Conservation (phyloP, 2,329 filamentous ascomycete genomes). For the Cladosporium sp. region DNA sequence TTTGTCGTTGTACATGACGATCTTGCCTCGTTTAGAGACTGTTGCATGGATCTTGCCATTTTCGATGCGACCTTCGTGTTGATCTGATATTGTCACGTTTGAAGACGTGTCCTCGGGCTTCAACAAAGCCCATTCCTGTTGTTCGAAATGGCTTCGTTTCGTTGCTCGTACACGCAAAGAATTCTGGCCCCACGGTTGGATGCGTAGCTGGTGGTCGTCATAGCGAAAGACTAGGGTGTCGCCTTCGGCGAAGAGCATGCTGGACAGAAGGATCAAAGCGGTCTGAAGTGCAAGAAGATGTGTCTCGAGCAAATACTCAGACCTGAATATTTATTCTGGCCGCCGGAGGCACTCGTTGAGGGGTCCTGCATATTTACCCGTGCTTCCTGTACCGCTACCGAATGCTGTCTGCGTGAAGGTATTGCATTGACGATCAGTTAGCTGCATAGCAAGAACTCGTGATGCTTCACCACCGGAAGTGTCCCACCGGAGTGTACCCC, state of each 20-base stretch:
- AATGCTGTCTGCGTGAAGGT: background rate
- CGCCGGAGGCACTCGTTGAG: background rate
- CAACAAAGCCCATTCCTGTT: conserved; percentile 41
- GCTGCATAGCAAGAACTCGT: background rate
- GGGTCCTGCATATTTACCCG: background rate
- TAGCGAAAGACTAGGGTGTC: conserved; percentile 58
- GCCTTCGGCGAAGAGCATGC: conserved; percentile 42
- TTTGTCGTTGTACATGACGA: conserved; percentile 44
- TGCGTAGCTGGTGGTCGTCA: conserved; percentile 46
- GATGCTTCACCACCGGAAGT: background rate
- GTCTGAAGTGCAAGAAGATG: background rate
- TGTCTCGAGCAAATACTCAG: background rate
- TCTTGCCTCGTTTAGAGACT: conserved; percentile 47
- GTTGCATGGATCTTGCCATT: conserved; percentile 49
- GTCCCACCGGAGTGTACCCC: background rate
- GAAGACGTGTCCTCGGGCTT: conserved; percentile 11
- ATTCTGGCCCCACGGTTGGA: conserved; percentile 48
- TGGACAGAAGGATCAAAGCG: background rate
- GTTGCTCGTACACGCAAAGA: conserved; percentile 48
- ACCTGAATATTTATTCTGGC: background rate
- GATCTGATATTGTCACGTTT: conserved; percentile 18
- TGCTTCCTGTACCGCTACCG: background rate
- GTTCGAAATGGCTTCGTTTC: conserved; percentile 34
- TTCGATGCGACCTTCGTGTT: conserved; percentile 36
- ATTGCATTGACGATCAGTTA: background rate